Conservation (phyloP, 2,329 filamentous ascomycete genomes). For the Albophoma yamanashiensis region DNA sequence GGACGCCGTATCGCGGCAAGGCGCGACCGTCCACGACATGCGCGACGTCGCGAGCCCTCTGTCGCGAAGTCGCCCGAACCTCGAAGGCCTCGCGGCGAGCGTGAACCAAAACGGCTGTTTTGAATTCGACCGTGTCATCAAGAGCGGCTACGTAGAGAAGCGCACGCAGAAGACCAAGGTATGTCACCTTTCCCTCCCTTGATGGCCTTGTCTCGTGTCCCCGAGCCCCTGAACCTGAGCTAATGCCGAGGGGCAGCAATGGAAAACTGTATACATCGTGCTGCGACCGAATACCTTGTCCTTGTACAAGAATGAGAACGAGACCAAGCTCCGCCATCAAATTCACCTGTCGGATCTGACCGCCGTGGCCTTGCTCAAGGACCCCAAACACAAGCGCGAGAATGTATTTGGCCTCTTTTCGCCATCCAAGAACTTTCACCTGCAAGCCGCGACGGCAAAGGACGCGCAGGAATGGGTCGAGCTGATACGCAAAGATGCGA, state of each 20-base stretch:
- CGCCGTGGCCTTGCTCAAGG: constrained; percentile 78
- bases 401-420: constrained; percentile 91
- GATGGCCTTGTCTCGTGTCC: background rate
- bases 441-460: constrained; percentile 61
- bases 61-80: constrained; percentile 17
- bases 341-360: constrained; percentile 84
- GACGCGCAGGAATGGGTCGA: constrained; percentile 85
- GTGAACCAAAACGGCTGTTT: constrained; percentile 95
- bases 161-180: constrained; percentile 92
- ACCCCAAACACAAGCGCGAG: constrained; percentile 76
- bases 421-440: constrained; percentile 80
- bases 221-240: background rate
- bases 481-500: constrained; percentile 65
- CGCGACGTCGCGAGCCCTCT: constrained; percentile 9
- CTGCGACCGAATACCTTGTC: constrained; percentile 83
- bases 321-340: constrained; percentile 81
- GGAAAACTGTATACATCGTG: constrained; percentile 85
- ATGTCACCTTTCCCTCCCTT: constrained; percentile 12
- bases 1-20: constrained; percentile 2
- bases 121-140: constrained; percentile 89
- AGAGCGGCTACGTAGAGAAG: constrained; percentile 77
- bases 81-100: constrained; percentile 60
- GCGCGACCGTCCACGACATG: constrained; percentile 1
- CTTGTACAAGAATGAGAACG: constrained; percentile 85
- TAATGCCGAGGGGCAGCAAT: constrained; percentile 47